Evolutionary conservation across 768 basidiomycete species (phyloP).

Genomic region (Rhodotorula taiwanensis): DNA sequence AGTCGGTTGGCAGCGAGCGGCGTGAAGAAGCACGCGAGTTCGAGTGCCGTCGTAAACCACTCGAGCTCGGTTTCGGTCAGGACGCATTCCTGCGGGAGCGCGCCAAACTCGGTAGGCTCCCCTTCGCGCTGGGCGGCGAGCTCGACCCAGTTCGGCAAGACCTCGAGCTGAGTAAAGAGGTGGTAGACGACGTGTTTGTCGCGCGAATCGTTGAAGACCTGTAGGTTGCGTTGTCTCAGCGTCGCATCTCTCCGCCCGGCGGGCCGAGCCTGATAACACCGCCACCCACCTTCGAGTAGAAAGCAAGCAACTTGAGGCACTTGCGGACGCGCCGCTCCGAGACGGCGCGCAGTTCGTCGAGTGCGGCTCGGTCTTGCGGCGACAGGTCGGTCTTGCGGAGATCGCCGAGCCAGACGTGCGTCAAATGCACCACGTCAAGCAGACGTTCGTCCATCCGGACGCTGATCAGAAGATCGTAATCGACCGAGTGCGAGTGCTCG

Average conservation of each 20-base stretch:
- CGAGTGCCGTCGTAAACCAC: slow-evolving; percentile 31
- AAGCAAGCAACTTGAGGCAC: slow-evolving; percentile 31
- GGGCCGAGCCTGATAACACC: too few relatives aligned
- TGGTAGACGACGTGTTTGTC: slow-evolving; percentile 37
- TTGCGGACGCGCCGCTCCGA: slow-evolving; percentile 27
- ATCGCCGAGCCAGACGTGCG: slow-evolving; percentile 18
- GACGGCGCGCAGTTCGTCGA: slow-evolving; percentile 14
- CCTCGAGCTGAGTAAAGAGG: slow-evolving; percentile 31
- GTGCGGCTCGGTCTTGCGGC: neutral
- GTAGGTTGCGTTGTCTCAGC: too few relatives aligned
- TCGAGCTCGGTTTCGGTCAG: slow-evolving; percentile 32
- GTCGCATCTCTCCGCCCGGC: too few relatives aligned
- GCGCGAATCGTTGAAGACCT: slow-evolving; percentile 30
- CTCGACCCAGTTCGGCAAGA: slow-evolving; percentile 20
- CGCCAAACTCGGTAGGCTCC: slow-evolving; percentile 24
- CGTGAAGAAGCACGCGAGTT: slow-evolving; percentile 35
- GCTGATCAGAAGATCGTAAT: slow-evolving; percentile 31
- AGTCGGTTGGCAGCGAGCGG: slow-evolving; percentile 26
- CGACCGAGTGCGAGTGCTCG: slow-evolving; percentile 15
- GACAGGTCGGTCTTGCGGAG: slow-evolving; percentile 8
- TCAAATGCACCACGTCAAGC: slow-evolving; percentile 32
- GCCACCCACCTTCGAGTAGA: slow-evolving; percentile 25
- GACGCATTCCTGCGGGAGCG: slow-evolving; percentile 19
- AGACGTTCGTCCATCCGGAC: slow-evolving; percentile 31
- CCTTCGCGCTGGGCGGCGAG: slow-evolving; percentile 24